phyloP scores from a whole-genome alignment of 345 rosid genomes.

The Pugionium cornutum region DNA sequence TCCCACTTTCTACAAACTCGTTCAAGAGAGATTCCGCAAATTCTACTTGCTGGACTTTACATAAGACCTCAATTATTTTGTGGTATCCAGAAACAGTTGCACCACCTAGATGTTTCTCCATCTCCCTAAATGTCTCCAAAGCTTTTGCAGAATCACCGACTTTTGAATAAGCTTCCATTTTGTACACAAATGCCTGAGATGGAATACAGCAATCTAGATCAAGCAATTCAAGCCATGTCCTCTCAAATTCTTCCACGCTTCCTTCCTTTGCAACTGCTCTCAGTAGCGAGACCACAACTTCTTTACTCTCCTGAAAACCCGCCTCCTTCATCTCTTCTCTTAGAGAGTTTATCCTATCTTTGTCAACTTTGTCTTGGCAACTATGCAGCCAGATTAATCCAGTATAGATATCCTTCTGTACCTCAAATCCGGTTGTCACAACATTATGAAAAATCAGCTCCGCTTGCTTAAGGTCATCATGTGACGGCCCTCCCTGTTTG shows the following conservation, averaged over 20 bases:
- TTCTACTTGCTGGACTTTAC: slow-evolving; percentile 55
- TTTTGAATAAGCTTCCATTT: slow-evolving; percentile 74
- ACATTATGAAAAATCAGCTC: slow-evolving; percentile 82
- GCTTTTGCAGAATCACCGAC: slow-evolving; percentile 53
- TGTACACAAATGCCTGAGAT: slow-evolving; percentile 71
- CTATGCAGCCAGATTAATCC: slow-evolving; percentile 89
- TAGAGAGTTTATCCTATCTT: slow-evolving; percentile 50
- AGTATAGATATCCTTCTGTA: slow-evolving; percentile 63
- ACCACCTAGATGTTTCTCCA: slow-evolving; percentile 59
- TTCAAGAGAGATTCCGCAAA: slow-evolving; percentile 60
- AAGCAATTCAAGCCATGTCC: slow-evolving; percentile 60
- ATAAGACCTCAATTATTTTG: slow-evolving; percentile 65
- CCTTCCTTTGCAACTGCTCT: slow-evolving; percentile 76
- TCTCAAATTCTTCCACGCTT: slow-evolving; percentile 64
- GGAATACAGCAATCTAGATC: slow-evolving; percentile 45
- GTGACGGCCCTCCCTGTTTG: slow-evolving; percentile 54
- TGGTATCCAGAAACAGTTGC: slow-evolving; percentile 66
- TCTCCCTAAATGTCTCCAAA: slow-evolving; percentile 60
- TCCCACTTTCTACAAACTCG: slow-evolving; percentile 61
- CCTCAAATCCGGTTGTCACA: slow-evolving; percentile 64
- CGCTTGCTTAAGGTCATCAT: slow-evolving; percentile 71
- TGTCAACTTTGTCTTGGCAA: slow-evolving; percentile 68
- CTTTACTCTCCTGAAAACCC: slow-evolving; percentile 60
- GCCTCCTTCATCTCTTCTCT: slow-evolving; percentile 66
- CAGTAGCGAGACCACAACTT: slow-evolving; percentile 66